A percentile compares a stretch with the other conserved stretches of the same genome.
Evolutionary conservation across 352 stramenopile species (phyloP).

Genomic region (Pythium vanterpoolii): DNA sequence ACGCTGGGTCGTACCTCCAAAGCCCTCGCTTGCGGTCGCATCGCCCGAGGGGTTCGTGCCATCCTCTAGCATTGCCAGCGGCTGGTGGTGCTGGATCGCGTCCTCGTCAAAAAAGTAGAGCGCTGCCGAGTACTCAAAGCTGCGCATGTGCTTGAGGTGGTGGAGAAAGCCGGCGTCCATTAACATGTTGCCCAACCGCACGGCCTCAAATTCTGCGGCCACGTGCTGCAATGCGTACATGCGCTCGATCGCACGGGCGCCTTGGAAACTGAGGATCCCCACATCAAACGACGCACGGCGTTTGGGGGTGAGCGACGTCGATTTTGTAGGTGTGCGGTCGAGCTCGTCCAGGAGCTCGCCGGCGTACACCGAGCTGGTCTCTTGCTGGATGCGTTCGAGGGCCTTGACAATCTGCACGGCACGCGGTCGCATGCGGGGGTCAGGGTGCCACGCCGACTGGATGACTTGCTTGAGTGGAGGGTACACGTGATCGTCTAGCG

Average conservation of each 20-base stretch:
- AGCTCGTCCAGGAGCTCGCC: slow-evolving; percentile 19
- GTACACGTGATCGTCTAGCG: slow-evolving; percentile 17
- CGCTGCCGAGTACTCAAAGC: slow-evolving; percentile 21
- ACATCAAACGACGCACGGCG: not conserved
- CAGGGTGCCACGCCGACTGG: slow-evolving; percentile 21
- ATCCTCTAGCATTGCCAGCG: slow-evolving; percentile 27
- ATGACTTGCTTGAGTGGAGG: slow-evolving; percentile 25
- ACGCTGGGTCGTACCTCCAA: too few species aligned
- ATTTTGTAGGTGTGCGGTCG: not conserved
- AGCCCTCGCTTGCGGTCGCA: not conserved
- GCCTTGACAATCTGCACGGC: slow-evolving; percentile 26
- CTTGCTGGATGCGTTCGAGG: slow-evolving; percentile 29
- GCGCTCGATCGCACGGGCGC: slow-evolving; percentile 15
- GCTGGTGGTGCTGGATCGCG: slow-evolving; percentile 17
- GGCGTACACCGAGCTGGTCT: slow-evolving; percentile 19
- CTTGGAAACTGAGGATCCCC: slow-evolving; percentile 23
- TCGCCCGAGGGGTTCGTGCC: not conserved
- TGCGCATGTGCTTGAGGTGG: slow-evolving; percentile 26
- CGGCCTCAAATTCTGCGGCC: slow-evolving; percentile 15
- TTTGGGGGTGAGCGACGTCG: not conserved
- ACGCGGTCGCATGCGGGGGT: slow-evolving; percentile 16
- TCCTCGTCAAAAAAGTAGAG: slow-evolving; percentile 33
- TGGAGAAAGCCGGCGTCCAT: slow-evolving; percentile 33
- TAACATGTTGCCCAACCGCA: slow-evolving; percentile 36
- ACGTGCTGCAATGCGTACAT: slow-evolving; percentile 13